These are phyloP conservation scores for Vitis labrusca DNA, from an alignment of 164 flowering plant species.

Conservation along the genomic window DNA sequence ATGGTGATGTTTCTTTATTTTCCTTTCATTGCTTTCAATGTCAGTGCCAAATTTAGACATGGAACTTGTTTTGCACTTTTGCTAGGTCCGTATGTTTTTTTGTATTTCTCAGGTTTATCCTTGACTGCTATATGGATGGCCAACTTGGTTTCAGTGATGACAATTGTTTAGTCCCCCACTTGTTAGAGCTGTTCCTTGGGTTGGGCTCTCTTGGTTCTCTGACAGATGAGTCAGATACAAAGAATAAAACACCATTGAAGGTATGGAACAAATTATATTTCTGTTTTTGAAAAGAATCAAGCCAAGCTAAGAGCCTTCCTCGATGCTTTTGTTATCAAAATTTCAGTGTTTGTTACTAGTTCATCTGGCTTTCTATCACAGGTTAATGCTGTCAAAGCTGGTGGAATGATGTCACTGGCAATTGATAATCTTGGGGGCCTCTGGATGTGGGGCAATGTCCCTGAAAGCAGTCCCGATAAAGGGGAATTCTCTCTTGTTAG, in stretches of 20 bases:
- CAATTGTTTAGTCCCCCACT: conserved; percentile 51
- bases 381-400: conserved; percentile 72
- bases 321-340: neutral
- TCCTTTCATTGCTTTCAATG: conserved; percentile 3
- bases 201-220: conserved; percentile 40
- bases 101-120: conserved; percentile 23
- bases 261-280: conserved; percentile 26
- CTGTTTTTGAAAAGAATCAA: neutral
- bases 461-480: conserved; percentile 29
- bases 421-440: conserved; percentile 76
- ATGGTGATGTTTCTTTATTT: neutral
- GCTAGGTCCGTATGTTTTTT: conserved; percentile 1
- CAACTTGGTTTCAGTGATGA: conserved; percentile 73
- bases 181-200: conserved; percentile 52
- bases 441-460: conserved; percentile 96
- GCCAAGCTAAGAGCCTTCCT: neutral
- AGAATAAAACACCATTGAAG: conserved; percentile 47
- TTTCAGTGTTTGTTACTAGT: neutral
- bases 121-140: conserved; percentile 71
- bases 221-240: conserved; percentile 30
- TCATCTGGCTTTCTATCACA: conserved; percentile 19
- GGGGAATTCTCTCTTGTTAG: conserved; percentile 45
- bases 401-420: conserved; percentile 92
- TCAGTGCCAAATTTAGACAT: neutral
- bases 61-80: neutral